Base-by-base conservation (phyloP, 495 filamentous ascomycete genomes). In the Talaromyces ruber region DNA sequence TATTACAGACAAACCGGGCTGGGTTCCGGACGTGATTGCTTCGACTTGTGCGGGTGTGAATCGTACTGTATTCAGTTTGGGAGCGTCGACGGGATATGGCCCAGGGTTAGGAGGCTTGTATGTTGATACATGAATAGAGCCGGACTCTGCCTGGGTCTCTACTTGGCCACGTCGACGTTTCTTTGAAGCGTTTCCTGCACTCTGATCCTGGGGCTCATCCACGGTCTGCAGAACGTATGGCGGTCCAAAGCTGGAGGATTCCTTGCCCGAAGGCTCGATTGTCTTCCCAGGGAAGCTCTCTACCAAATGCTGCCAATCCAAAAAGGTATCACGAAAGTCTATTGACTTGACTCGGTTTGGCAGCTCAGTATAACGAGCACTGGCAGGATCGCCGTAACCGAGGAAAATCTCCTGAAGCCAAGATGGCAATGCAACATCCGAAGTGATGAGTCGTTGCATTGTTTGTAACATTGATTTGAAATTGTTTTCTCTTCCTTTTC, bases 341-440 rank as follows among this genome's bases (percentile, higher is more conserved):
- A 98, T 74, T 45, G 83, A 86, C 63, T 82, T 81, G 45, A 96
- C 80, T 51, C 84, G 82, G 71, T 92, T 96, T 2, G 91, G 74
- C 11, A 98, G 79, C 54, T 91, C 85, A 25, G 88, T 89, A 70
- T 96, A 97, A 22, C 88, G 88, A 18, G 94, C 94, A 54, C 88
- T 84, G 24, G 90, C 83, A 37, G 94, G 93, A 72, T 98, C 92
- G 25, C 95, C 94, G 76, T 93, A 97, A 6, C 94, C 94, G 16
- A 99, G 81, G 76, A 99, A 98, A 6, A 97, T 93, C 60, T 98
- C 94, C 67, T 96, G 91, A 30, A 99, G 77, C 94, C 94, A 99
- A 12, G 88, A 82, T 3, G 95, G 92, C 45, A 97, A 82, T 7
- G 90, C 86, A 25, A 95, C 85, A 63, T 96, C 89, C 2, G 92